Base-by-base conservation (phyloP, 2,329 filamentous ascomycete genomes). In the Exophiala mesophila region DNA sequence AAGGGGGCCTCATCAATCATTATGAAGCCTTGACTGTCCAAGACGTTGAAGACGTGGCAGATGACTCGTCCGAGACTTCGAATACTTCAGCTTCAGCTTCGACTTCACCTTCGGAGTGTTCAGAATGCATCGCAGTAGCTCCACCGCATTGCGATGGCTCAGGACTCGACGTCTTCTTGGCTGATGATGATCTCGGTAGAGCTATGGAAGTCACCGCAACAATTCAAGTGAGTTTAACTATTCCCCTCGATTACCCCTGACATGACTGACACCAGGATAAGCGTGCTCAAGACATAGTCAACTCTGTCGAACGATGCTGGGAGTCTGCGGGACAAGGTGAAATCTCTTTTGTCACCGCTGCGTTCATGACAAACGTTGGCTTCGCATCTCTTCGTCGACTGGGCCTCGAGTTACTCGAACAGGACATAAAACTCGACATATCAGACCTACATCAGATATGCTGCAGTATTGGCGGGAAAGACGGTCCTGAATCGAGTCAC, bases 301-400 rank as follows among this genome's bases (percentile, higher is more conserved):
- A 21, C 9, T 40, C 43, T 7, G 49, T 53, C 9, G 44, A 45
- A 13, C 30, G 35, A 18, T 47, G 41, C 16, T 60, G 58, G 57
- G 26, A 47, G 7, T 44, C 52, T 29, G 56, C 51, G 20, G 56
- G 50, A 15, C 44, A 45, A 33, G 52, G 52, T 17, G 33, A 49
- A 2, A 38, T 50, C 13, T 44, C 43, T 3, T 34, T 54, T 19
- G 28, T 49, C n/a, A 44, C 53, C n/a, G 55, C 55, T 12, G 42
- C 55, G 9, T 45, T 53, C 26, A 39, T 57, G 17, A 55, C 55
- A 9, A 52, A 55, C 36, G 51, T 50, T n/a, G 49, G 48, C n/a
- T 54, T 53, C 26, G 47, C 56, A 2, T 34, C 30, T n/a, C 45
- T 56, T 15, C 46, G 49, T 32, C 41, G 45, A 13, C 33, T 53